Evolutionary conservation across 495 filamentous ascomycete genomes (phyloP), one percentile per base, ranked within the genome.

Genomic region (Tuber borchii): DNA sequence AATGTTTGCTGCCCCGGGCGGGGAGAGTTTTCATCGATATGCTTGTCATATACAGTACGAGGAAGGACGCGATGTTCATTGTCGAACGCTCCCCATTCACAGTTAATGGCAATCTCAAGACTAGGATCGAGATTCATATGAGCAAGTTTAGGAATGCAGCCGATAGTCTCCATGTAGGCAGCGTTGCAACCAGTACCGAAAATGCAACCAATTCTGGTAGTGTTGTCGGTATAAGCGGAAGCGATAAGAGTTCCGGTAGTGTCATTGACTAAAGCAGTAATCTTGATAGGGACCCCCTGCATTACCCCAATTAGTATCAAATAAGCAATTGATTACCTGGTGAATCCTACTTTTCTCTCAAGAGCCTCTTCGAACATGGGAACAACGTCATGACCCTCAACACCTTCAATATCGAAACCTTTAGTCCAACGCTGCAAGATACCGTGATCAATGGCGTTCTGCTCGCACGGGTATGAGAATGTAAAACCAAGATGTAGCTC

Each of bases 231-330:
- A 86, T 99, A 99, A 37, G 92, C 89, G 48, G 95, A 98, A 78
- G 95, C 95, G 80, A 99, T 97, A n/a, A 99, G 87, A n/a, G 95
- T 99, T 82, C 95, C 95, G 45, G 95, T 98, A 76, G 95, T 99
- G 85, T 99, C 95, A 82, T 99, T 99, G 85, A 98, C 95, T 78
- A 99, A 85, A 69, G 95, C 96, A 39, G 91, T 91, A 37, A 97
- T 90, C 85, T 94, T 95, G 86, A 98, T 97, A 37, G 95, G 95
- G 37, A 97, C 89, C 40, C 91, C 92, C 91, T 94, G 69, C 22
- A 34, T 71, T 48, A 69, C 44, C 71, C 12, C 73, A 39, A 39
- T 78, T 19, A 77, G 46, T 45, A 51, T 45, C 72, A n/a, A 73
- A 16, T 65, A 44, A 26, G 72, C 22, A 51, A 75, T 12, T 20